Conservation (phyloP, 495 filamentous ascomycete species). For the Aspergillus taichungensis region DNA sequence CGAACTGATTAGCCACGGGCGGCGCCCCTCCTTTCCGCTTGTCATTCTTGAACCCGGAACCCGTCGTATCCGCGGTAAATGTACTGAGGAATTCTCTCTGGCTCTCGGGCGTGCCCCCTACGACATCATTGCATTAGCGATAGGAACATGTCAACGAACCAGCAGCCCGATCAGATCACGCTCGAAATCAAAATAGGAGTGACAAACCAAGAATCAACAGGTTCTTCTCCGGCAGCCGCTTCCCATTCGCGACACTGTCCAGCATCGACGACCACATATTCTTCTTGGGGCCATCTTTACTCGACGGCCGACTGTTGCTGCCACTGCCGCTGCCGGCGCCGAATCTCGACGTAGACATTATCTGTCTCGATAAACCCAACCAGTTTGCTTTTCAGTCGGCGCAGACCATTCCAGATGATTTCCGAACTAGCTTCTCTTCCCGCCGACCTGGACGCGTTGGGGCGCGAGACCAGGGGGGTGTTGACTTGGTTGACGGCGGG, state of each 20-base stretch:
- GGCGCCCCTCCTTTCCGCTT: constrained; percentile 57
- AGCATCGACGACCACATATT: constrained; percentile 95
- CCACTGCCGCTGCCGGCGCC: constrained; percentile 24
- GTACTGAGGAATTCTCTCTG: constrained; percentile 87
- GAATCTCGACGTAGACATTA: constrained; percentile 34
- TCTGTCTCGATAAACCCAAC: constrained; percentile 28
- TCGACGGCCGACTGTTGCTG: constrained; percentile 45
- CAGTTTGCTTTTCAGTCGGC: constrained; percentile 19
- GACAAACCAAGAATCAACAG: constrained; percentile 70
- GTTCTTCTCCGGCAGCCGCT: constrained; percentile 87
- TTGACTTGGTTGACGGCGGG: constrained; percentile 3
- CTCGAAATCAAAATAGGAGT: neutral
- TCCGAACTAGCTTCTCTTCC: constrained; percentile 1
- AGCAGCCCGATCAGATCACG: neutral
- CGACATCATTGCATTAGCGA: constrained; percentile 13
- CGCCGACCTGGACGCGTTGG: constrained; percentile 13
- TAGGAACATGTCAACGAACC: neutral
- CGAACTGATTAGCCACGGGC: constrained; percentile 86
- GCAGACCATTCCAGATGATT: constrained; percentile 25
- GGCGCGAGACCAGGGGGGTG: neutral
- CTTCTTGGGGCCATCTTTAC: constrained; percentile 68
- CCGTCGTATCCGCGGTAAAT: constrained; percentile 54
- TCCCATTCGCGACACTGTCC: constrained; percentile 80
- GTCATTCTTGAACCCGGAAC: constrained; percentile 44
- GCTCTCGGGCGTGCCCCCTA: constrained; percentile 80